Percentiles rank a stretch among this genome's conserved stretches.
phyloP scores from a whole-genome alignment of 2,329 filamentous ascomycete genomes.

The Colletotrichum graminicola region DNA sequence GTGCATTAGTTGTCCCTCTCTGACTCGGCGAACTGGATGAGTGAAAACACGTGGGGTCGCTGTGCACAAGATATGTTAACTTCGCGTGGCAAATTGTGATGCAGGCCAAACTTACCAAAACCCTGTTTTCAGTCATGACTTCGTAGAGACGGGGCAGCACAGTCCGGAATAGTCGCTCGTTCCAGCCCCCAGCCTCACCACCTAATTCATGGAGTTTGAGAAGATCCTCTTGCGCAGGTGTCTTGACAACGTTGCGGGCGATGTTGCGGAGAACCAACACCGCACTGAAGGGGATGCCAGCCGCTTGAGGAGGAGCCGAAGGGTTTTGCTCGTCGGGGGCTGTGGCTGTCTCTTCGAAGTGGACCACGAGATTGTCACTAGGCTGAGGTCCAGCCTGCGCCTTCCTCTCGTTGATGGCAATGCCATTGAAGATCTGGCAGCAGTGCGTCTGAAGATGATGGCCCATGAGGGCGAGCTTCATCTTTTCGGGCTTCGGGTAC shows the following conservation, averaged over 20 bases:
- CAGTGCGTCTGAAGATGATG: conserved; percentile 79
- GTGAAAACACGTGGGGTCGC: conserved; percentile 35
- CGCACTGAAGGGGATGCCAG: conserved; percentile 82
- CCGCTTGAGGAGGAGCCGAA: conserved; percentile 71
- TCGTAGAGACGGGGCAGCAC: conserved; percentile 75
- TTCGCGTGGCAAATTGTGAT: not conserved
- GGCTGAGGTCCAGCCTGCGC: conserved; percentile 52
- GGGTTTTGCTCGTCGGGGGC: conserved; percentile 70
- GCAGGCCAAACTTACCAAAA: conserved; percentile 60
- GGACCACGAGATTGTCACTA: conserved; percentile 66
- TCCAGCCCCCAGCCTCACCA: conserved; percentile 70
- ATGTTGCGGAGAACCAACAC: conserved; percentile 84
- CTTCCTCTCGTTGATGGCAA: conserved; percentile 35
- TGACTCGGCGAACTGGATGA: conserved; percentile 27
- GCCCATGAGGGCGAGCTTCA: conserved; percentile 65
- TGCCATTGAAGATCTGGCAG: conserved; percentile 46
- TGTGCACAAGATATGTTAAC: conserved; percentile 2
- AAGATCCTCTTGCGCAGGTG: conserved; percentile 67
- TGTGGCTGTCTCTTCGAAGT: conserved; percentile 68
- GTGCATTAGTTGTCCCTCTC: conserved; percentile 28
- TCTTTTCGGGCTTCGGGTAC: conserved; percentile 60
- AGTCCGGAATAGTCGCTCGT: conserved; percentile 75
- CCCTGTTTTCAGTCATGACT: conserved; percentile 76
- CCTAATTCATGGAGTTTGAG: conserved; percentile 60
- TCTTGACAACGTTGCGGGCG: conserved; percentile 75